These are phyloP conservation scores for Phyllosticta citriasiana DNA, from an alignment of 2,329 filamentous ascomycete genomes.

Conservation along the genomic window DNA sequence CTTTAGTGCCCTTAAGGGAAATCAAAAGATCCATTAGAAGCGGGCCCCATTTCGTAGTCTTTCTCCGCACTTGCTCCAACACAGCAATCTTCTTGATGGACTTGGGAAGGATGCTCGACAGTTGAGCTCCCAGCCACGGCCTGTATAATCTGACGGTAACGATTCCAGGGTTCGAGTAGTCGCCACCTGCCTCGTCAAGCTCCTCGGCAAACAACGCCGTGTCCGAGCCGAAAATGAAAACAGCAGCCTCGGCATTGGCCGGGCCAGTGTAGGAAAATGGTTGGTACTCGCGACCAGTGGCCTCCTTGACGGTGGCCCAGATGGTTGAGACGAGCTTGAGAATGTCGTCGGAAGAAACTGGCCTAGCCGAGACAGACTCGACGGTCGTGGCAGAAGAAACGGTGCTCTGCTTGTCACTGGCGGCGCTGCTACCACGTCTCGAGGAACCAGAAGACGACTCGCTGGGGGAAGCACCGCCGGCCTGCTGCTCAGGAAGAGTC, in stretches of 20 bases:
- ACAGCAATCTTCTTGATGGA: conserved; percentile 85
- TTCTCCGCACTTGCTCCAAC: conserved; percentile 83
- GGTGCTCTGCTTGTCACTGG: conserved; percentile 56
- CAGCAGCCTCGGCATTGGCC: conserved; percentile 66
- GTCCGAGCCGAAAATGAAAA: conserved; percentile 90
- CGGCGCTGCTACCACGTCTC: conserved; percentile 58
- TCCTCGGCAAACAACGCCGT: conserved; percentile 70
- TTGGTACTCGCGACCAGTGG: conserved; percentile 67
- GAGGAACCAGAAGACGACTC: conserved; percentile 56
- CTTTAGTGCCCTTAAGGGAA: conserved; percentile 63
- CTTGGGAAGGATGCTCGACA: conserved; percentile 65
- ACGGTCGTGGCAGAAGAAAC: conserved; percentile 66
- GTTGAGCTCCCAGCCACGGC: conserved; percentile 80
- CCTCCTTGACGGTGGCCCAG: conserved; percentile 65
- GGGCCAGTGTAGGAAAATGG: conserved; percentile 87
- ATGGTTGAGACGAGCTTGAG: conserved; percentile 70
- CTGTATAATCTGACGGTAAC: conserved; percentile 84
- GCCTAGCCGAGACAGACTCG: conserved; percentile 51
- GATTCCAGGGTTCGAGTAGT: conserved; percentile 70
- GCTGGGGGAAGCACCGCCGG: conserved; percentile 36
- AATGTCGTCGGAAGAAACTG: conserved; percentile 80
- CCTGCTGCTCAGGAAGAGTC: conserved; percentile 15
- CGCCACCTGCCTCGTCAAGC: conserved; percentile 58
- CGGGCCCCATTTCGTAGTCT: conserved; percentile 96
- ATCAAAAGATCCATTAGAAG: conserved; percentile 83